Evolutionary conservation across 2,329 filamentous ascomycete species (phyloP), one percentile per base, ranked within the genome.

Genomic region (Colletotrichum theobromicola): DNA sequence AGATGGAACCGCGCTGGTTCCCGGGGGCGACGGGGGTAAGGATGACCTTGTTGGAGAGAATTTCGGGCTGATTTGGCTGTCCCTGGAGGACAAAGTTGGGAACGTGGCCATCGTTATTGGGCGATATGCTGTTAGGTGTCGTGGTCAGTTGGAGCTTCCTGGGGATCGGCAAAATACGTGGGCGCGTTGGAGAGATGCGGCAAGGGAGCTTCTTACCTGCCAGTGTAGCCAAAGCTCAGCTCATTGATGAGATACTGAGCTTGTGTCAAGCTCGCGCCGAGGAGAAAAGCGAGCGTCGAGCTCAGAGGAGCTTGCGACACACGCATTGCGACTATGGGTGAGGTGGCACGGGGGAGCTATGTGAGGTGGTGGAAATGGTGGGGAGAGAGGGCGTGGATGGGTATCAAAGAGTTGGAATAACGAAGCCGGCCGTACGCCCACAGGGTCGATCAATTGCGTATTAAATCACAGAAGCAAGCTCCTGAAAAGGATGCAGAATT

Each of bases 11-110:
- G 82, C 95, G 92, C 80, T 94, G 93, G 84, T 95, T 95, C 70
- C 97, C 97, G 7, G 95, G 95, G 63, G 92, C 93, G 16, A 95
- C 93, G 13, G 97, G 96, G 2, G 97, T 99, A 72, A 99, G 90
- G 82, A 99, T 94, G 74, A 98, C 82, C 83, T 96, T 95, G 88
- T 98, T 96, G 78, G 95, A 98, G 74, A 98, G 91, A 75, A 93
- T 83, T 80, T 93, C 90, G 77, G 91, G 91, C 42, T 83, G 78
- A 76, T 85, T 82, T 32, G 91, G 94, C 58, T 86, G 86, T 81
- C 91, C 91, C 70, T 88, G 84, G 75, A 91, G 82, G 72, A 84
- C 82, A 81, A 90, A 93, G 81, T 89, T 84, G 75, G 90, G 89
- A 64, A 93, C 85, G 26, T 69, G 57, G 60, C 74, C 76, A 34